Evolutionary conservation across 2,329 filamentous ascomycete genomes (phyloP).

Genomic region (Colletotrichum liaoningense): DNA sequence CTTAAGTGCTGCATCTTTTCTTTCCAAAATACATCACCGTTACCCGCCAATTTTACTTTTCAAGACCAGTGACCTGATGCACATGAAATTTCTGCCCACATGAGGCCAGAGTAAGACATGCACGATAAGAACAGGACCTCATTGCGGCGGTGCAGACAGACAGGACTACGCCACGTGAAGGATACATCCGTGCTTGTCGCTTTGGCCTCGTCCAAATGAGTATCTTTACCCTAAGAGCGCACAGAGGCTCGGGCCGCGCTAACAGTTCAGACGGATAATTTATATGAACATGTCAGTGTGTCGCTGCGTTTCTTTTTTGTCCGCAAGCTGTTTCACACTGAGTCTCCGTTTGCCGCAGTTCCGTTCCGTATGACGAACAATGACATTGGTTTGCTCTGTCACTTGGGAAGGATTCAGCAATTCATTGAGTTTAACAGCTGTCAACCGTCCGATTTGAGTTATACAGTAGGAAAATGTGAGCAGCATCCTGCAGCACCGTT

Average conservation of each 20-base stretch:
- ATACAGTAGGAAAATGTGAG: background rate
- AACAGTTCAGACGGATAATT: background rate
- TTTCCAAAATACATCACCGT: background rate
- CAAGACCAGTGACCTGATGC: background rate
- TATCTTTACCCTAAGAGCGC: background rate
- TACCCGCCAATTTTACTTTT: constrained; percentile 4
- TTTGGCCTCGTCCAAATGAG: background rate
- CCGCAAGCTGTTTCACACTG: background rate
- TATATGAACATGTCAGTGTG: background rate
- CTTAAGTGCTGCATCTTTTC: constrained; percentile 8
- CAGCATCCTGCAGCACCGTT: background rate
- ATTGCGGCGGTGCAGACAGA: background rate
- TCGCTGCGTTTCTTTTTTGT: background rate
- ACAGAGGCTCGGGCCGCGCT: background rate
- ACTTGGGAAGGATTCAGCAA: background rate
- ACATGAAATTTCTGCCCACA: background rate
- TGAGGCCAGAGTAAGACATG: background rate
- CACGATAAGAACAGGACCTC: background rate
- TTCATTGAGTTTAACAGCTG: background rate
- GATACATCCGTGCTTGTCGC: background rate
- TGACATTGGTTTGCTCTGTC: background rate
- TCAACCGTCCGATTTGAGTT: background rate
- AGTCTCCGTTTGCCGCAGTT: background rate
- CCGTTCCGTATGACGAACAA: background rate
- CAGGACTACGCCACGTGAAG: background rate